Base-by-base conservation (phyloP, 306 rosid species). In the Mimosa pudica region DNA sequence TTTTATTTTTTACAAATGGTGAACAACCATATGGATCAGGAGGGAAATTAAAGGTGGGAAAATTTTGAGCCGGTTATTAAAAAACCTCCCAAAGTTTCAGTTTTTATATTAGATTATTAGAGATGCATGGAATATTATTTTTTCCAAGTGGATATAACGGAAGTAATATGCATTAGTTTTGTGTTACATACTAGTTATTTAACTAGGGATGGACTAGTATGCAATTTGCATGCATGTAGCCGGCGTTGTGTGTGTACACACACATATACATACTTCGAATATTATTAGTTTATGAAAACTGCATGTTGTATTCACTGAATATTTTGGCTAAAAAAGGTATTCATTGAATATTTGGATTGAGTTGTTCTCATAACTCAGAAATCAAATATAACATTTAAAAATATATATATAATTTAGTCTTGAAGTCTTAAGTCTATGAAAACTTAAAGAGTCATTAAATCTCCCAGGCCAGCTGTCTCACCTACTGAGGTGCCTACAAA, bases 41-140 rank as follows among this genome's bases (percentile, higher is more conserved):
- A 49, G 4, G 4, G 7, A 61, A 77, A 68, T 52, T 73, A 32
- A 38, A 57, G 82, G 33, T 14, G 33, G 80, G 67, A 57, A 78
- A 80, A 57, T 62, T 80, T 77, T 61, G 47, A 57, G 76, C 52
- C 70, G 47, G 73, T 73, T 77, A 41, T n/a, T n/a, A n/a, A 79
- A 65, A 64, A 75, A 33, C 49, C 3, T 77, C 57, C 66, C 51
- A 36, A 61, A 18, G 18, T 17, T 79, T 70, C 36, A 44, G 60
- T 41, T 74, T 69, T 17, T 24, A 10, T 20, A 51, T n/a, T n/a
- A n/a, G n/a, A n/a, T n/a, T n/a, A n/a, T n/a, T n/a, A n/a, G n/a
- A n/a, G n/a, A n/a, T n/a, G n/a, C n/a, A n/a, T n/a, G n/a, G n/a
- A n/a, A n/a, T n/a, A n/a, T 11, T 63, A 48, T 45, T 38, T 51